These are phyloP conservation scores for Pogostemon cablin DNA, from an alignment of 257 asterid genomes.

Conservation along the genomic window DNA sequence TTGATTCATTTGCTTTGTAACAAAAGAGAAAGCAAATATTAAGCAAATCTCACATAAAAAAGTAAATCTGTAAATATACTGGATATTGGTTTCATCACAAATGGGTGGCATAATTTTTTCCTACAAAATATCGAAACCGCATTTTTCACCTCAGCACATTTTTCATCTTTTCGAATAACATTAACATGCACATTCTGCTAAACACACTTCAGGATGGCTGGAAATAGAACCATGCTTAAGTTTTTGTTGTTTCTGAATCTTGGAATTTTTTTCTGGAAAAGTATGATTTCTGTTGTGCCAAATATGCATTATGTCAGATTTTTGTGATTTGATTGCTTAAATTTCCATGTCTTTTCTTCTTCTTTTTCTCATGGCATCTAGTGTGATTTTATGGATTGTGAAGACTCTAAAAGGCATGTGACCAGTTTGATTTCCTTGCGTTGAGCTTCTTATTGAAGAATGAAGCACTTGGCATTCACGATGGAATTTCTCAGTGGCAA, in stretches of 20 bases:
- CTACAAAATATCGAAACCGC: background rate
- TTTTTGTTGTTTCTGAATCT: constrained; percentile 14
- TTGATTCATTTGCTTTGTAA: constrained; percentile 24
- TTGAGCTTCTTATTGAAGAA: constrained; percentile 27
- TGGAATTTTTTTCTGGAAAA: background rate
- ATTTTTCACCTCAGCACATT: constrained; percentile 1
- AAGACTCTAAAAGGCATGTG: constrained; percentile 7
- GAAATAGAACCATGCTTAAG: constrained; percentile 1
- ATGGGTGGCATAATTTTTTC: background rate
- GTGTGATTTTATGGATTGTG: background rate
- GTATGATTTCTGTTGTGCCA: background rate
- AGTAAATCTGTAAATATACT: constrained; percentile 7
- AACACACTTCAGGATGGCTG: background rate
- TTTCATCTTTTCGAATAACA: background rate
- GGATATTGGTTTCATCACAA: constrained; percentile 16
- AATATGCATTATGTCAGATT: constrained; percentile 1
- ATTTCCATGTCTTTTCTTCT: background rate
- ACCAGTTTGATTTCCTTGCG: constrained; percentile 25
- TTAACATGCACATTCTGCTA: background rate
- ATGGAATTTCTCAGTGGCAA: background rate
- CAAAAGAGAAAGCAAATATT: background rate
- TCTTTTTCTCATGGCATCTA: background rate
- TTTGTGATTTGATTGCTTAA: constrained; percentile 9
- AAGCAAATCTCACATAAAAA: constrained; percentile 14
- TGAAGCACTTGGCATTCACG: constrained; percentile 8